phyloP scores from a whole-genome alignment of 345 rosid species.

The Citrus cavaleriei region DNA sequence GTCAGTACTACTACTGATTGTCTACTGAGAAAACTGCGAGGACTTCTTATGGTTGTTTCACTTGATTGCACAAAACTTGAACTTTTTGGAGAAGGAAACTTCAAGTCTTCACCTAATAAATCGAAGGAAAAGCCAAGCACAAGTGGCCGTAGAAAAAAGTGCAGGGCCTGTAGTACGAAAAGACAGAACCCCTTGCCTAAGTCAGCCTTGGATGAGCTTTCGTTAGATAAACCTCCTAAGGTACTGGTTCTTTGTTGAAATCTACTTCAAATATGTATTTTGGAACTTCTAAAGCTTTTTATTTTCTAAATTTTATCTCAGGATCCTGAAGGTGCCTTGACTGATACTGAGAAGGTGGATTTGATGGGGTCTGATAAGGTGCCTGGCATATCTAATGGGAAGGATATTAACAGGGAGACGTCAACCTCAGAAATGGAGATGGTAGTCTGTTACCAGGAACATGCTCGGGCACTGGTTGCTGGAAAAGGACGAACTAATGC shows the following conservation, averaged over 20 bases:
- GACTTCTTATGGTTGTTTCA: constrained; percentile 59
- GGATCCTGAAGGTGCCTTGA: constrained; percentile 27
- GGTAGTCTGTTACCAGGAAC: constrained; percentile 65
- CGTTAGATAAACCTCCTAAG: constrained; percentile 36
- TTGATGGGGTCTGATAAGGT: constrained; percentile 35
- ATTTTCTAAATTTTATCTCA: constrained; percentile 22
- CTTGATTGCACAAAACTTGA: constrained; percentile 75
- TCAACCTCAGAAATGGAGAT: constrained; percentile 28
- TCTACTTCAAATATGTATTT: neutral
- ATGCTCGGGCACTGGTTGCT: constrained; percentile 39
- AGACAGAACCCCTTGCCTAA: constrained; percentile 33
- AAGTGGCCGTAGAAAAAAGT: constrained; percentile 54
- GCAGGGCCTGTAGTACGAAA: constrained; percentile 43
- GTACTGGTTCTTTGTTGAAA: constrained; percentile 31
- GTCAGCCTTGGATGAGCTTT: constrained; percentile 22
- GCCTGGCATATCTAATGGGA: constrained; percentile 27
- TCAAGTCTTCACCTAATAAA: constrained; percentile 41
- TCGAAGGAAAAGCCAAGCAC: constrained; percentile 48
- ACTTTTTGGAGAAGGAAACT: constrained; percentile 63
- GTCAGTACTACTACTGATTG: constrained; percentile 63
- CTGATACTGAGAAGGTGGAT: constrained; percentile 25
- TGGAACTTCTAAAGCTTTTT: constrained; percentile 4
- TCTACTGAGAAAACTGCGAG: constrained; percentile 69
- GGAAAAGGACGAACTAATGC: constrained; percentile 46
- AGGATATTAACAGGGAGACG: constrained; percentile 31